These are phyloP conservation scores for Oemleria cerasiformis DNA, from an alignment of 306 rosid genomes.

Conservation along the genomic window DNA sequence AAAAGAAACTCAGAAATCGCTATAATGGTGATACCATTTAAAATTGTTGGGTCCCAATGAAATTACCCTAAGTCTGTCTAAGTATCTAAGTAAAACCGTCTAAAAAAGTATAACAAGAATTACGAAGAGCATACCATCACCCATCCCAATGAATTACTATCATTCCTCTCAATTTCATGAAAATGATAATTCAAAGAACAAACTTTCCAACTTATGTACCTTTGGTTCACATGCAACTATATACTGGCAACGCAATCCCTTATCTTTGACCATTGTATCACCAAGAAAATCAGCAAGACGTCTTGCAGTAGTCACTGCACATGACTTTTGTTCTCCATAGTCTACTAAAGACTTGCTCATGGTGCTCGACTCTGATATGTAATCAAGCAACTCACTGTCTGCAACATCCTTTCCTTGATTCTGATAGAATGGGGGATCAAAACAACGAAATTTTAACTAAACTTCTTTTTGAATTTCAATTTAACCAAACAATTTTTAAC, in stretches of 20 bases:
- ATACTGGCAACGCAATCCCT: conserved; percentile 94
- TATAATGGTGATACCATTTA: background rate
- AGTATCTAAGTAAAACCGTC: too few species aligned
- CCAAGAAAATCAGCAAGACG: conserved; percentile 98
- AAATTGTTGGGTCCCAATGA: too few species aligned
- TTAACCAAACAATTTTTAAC: background rate
- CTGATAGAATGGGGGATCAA: conserved; percentile 37
- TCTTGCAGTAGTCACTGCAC: conserved; percentile 93
- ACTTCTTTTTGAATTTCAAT: background rate
- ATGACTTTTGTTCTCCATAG: conserved; percentile 84
- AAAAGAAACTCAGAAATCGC: background rate
- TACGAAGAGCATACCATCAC: background rate
- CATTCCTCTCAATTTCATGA: conserved; percentile 8
- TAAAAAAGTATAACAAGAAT: too few species aligned
- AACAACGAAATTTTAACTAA: conserved; percentile 12
- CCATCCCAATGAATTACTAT: background rate
- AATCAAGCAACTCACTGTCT: conserved; percentile 92
- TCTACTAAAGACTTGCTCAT: conserved; percentile 99
- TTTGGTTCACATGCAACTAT: conserved; percentile 96
- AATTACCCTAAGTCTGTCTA: too few species aligned
- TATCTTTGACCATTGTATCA: conserved; percentile 91
- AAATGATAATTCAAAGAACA: background rate
- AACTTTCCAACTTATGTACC: conserved; percentile 35
- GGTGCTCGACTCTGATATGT: conserved; percentile 98
- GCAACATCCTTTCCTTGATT: conserved; percentile 91